Base-by-base conservation (phyloP, 305 asterid genomes). In the Vinca major region DNA sequence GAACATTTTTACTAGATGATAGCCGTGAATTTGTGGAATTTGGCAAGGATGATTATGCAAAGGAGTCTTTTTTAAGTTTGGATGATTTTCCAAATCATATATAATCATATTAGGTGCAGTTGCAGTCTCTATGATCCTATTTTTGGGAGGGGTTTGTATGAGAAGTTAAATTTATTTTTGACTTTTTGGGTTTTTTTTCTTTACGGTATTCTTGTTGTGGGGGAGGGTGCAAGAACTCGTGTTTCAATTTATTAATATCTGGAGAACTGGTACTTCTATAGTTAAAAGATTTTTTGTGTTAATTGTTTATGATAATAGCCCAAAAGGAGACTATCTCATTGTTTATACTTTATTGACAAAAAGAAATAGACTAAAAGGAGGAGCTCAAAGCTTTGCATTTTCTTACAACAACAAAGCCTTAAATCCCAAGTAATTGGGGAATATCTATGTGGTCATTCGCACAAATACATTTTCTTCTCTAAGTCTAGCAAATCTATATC, bases 71-170 rank as follows among this genome's bases (percentile, higher is more conserved):
- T n/a, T n/a, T 33, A 26, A 26, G 43, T 65, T 45, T 64, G 66
- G 49, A 65, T 55, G n/a, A 13, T 47, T 13, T 26, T 48, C 1
- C 4, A 33, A 9, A 4, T 9, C 4, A 47, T 69, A 47, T 69
- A 50, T 36, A 17, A 37, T 49, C 37, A 56, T 16, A 39, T 0
- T 52, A 63, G 67, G 49, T 45, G 19, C 44, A 14, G 21, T 14
- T 67, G 62, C 17, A 39, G 52, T 44, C 43, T 44, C 48, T 47
- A 21, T 47, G 20, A 7, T 55, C 54, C 43, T 19, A 52, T 37
- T 69, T 61, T 48, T 61, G 62, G 67, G 65, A 36, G 26, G 45
- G 45, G 65, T 67, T 67, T 67, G 64, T 67, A 20, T 41, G 64
- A 5, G 43, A 11, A 54, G 53, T 54, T 54, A 54, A 41, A 67